Evolutionary conservation across 2,329 filamentous ascomycete species (phyloP).

Genomic region (Fusarium dlaminii): DNA sequence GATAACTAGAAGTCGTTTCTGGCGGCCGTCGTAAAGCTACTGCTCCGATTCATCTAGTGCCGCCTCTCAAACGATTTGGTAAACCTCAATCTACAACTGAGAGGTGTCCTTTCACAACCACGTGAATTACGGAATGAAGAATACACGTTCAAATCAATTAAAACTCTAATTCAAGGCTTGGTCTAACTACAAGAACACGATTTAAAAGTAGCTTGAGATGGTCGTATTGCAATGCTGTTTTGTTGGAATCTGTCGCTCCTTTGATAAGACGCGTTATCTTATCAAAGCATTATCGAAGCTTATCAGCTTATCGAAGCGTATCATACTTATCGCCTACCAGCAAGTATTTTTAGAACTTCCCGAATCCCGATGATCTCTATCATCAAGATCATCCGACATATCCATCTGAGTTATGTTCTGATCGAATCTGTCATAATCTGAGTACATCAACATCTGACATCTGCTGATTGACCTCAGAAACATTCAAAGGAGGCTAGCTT

Average conservation of each 20-base stretch:
- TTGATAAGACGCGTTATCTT: background rate
- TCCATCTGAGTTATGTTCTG: background rate
- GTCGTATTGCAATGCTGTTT: background rate
- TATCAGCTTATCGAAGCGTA: background rate
- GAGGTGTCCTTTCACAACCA: fast-evolving
- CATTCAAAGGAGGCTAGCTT: background rate
- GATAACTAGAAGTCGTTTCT: fast-evolving
- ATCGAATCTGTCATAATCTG: background rate
- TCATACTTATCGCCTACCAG: background rate
- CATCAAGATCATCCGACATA: background rate
- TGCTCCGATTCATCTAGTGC: fast-evolving
- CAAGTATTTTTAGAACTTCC: background rate
- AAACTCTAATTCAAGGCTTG: too few relatives aligned
- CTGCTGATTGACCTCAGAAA: background rate
- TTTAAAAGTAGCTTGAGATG: background rate
- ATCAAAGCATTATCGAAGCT: fast-evolving
- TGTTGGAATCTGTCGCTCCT: too few relatives aligned
- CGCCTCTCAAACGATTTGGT: fast-evolving
- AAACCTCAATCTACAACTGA: fast-evolving
- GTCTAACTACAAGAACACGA: too few relatives aligned
- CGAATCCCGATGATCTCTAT: background rate
- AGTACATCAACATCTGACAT: background rate
- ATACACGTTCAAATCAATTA: fast-evolving
- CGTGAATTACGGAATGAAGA: fast-evolving
- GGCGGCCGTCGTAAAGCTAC: background rate